Evolutionary conservation across 192 early-diverging fungal species (phyloP), one percentile per base, ranked within the genome.

Genomic region (Ambispora gerdemannii): DNA sequence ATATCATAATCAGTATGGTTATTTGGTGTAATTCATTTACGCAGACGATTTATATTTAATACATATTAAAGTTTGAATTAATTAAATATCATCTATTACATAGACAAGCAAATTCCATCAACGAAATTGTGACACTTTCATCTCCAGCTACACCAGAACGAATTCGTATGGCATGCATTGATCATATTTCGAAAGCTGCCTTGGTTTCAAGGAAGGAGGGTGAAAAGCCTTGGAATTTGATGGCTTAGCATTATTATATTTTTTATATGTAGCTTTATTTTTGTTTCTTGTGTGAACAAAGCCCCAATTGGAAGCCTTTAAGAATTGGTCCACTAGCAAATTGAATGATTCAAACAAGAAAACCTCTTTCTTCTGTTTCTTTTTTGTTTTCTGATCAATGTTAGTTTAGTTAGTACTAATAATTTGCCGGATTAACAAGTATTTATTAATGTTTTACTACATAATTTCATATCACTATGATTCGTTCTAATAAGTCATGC

Each of bases 131-230:
- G 69, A 76, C 83, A 52, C 52, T 95, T 72, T 82, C 87, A 52
- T 85, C 82, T 8, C 93, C 93, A 27, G 92, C 91, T 4, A 95
- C 92, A 1, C 78, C 90, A 0, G 93, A 95, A 74, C 72, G 80
- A 17, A 86, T 95, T 63, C 78, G 93, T 34, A 51, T 88, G 72
- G 83, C 88, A 2, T 93, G 91, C 70, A 82, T 75, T 15, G 93
- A 94, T 65, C 73, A 80, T 25, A 74, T 93, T 65, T 81, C 79
- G 1, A 74, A 79, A 33, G 50, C 75, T 52, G 78, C 78, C 7
- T 77, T 70, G 52, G 67, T 81, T 31, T 64, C 74, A 33, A 35
- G 47, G 50, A 80, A 82, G 51, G 63, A 72, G 30, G 76, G 74
- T 35, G 78, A 82, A 52, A 76, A 72, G 56, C 61, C 70, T 28